Evolutionary conservation across 2,329 filamentous ascomycete genomes (phyloP).

Genomic region (Aspergillus ruber): DNA sequence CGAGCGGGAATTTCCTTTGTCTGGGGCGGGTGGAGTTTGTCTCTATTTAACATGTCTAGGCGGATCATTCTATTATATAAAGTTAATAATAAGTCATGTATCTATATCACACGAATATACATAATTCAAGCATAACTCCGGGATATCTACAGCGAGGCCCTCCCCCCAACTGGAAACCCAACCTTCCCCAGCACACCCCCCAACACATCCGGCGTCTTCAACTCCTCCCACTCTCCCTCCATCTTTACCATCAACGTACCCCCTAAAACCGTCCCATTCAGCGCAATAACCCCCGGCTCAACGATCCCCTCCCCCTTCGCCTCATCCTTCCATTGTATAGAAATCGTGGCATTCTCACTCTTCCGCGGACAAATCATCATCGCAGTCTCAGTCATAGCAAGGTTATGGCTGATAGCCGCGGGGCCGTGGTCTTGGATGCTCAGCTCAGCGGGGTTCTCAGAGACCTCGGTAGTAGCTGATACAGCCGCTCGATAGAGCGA

Average conservation of each 20-base stretch:
- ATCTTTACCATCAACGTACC: slow-evolving; percentile 56
- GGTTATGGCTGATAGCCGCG: slow-evolving; percentile 51
- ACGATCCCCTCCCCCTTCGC: slow-evolving; percentile 21
- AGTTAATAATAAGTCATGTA: no score
- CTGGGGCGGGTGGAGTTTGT: no score
- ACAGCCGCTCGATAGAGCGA: slow-evolving; percentile 38
- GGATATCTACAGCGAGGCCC: neutral
- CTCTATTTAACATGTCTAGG: no score
- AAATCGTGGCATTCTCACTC: slow-evolving; percentile 39
- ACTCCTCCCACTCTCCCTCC: slow-evolving; percentile 47
- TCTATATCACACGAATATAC: neutral
- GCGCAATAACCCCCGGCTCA: slow-evolving; percentile 38
- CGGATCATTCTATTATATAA: no score
- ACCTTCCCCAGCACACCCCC: slow-evolving; percentile 38
- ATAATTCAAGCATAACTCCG: no score
- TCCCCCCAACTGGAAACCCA: slow-evolving; percentile 27
- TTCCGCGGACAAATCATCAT: slow-evolving; percentile 51
- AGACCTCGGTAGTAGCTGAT: slow-evolving; percentile 17
- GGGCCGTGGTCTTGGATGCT: slow-evolving; percentile 19
- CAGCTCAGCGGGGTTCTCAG: slow-evolving; percentile 12
- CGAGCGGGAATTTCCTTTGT: no score
- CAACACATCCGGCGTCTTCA: slow-evolving; percentile 39
- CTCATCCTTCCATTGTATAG: slow-evolving; percentile 30
- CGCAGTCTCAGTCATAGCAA: slow-evolving; percentile 48
- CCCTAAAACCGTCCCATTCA: slow-evolving; percentile 53